Base-by-base conservation (phyloP, 176 grass and related monocot genomes). In the Neostapfia colusana region DNA sequence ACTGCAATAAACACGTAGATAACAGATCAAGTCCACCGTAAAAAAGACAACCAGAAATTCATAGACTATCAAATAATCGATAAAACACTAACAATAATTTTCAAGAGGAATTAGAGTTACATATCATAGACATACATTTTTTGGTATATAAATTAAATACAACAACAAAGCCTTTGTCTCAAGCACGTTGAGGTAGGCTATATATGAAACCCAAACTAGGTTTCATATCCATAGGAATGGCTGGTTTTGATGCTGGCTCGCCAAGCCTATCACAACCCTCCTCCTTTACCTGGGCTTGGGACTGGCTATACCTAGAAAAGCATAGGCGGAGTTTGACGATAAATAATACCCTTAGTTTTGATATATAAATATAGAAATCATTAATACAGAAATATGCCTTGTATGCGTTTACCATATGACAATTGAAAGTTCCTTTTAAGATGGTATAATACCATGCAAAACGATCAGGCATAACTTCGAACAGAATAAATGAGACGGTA, bases 1-100 rank as follows among this genome's bases (percentile, higher is more conserved):
- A 92, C 95, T 95, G 86, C 82, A 77, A 69, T 7, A 58, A 17
- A 49, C 66, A 70, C 25, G 27, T 20, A 78, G 4, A 42, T 4
- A 39, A 74, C n/a, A 43, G 8, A n/a, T 76, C 67, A 87, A 27
- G 26, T 40, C 62, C 12, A 73, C 6, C 5, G 15, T 40, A 46
- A 45, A 39, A 23, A 54, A 50, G 48, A 40, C 4, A 37, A 80
- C 14, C 10, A 78, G 20, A 11, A 51, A 67, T 55, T 34, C 58
- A 41, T 60, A 48, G n/a, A 20, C 34, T 31, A 12, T 57, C 12
- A 5, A 60, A 26, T 14, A 60, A 12, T 46, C 43, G 27, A 88
- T 44, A 9, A 36, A 46, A 64, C 42, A 5, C 13, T 17, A 63
- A 42, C 2, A 46, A 36, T 0, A 51, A 51, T 14, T 37, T 26